Base-by-base conservation (phyloP, 2,329 filamentous ascomycete genomes). In the Aspergillus flavus region DNA sequence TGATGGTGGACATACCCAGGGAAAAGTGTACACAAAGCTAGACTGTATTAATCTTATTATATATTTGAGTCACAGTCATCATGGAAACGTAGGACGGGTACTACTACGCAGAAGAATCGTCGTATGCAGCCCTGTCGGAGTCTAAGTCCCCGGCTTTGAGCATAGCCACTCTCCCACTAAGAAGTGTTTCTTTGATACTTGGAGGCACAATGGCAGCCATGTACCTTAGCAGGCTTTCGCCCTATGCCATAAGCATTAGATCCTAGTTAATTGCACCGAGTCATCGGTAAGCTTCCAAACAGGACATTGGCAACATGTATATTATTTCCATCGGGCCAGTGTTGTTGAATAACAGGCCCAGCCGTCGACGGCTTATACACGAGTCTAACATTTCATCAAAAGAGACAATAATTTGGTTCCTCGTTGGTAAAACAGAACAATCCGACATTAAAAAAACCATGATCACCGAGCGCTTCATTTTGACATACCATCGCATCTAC, bases 311-410 rank as follows among this genome's bases (percentile, higher is more conserved):
- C 23, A 57, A 63, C 46, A 39, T 53, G 12, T 36, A 58, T 62
- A 41, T 62, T 61, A 58, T 48, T 64, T 45, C 28, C 56, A 54
- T 41, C n/a, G 39, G 55, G 57, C 56, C 62, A 41, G 57, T 63
- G 62, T 62, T 71, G 69, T 72, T 72, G 69, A 70, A 72, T 56
- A 65, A 32, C 60, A 58, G 60, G 54, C 65, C 63, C 23, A 60
- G 63, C 67, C 66, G 32, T 62, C 57, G 55, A 68, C 63, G 61
- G 62, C 65, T 55, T 45, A 55, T 16, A 65, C 62, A 34, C 52
- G 55, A 63, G 50, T 66, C 64, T 72, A 62, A 58, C 66, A 69
- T 66, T 50, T 53, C 59, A 61, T n/a, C 57, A 48, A 58, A 61
- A 62, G 59, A 63, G 41, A 58, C 19, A 39, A 58, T 34, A 36